Evolutionary conservation across 768 basidiomycete species (phyloP), one percentile per base, ranked within the genome.

Genomic region (Leccinum obscurum): DNA sequence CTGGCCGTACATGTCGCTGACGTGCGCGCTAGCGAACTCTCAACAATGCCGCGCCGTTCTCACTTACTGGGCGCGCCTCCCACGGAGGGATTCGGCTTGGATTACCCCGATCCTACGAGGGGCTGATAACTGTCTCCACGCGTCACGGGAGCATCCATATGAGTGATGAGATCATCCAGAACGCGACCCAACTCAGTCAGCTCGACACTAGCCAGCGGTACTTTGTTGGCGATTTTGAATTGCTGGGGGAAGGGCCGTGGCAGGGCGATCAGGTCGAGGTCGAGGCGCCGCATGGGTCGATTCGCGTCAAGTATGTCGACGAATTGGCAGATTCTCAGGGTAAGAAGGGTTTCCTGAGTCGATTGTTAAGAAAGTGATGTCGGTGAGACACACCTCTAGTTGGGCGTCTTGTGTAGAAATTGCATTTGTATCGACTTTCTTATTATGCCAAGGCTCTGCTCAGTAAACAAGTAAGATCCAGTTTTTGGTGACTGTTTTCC

Each of bases 171-270:
- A n/a, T 75, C 2, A 14, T 67, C 3, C 44, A 44, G 52, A 63
- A 64, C 5, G 57, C 54, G 17, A 72, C 65, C 0, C 68, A 64
- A 51, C 58, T 72, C 52, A 63, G 71, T 37, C 71, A 73, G 20
- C 6, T 67, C 1, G 64, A 52, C 3, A 8, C n/a, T 15, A 35
- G 49, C 6, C 64, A 58, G 35, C 59, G 65, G 39, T 72, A 62
- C 53, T 75, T 72, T 59, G 26, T 72, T 22, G 71, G 73, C 1
- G 60, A 73, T 52, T 65, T 73, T 14, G 3, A 24, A 3, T 11
- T 20, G 15, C n/a, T 75, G 6, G 60, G 61, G 4, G 64, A 62
- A 5, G 60, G 24, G 5, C 56, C 37, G 3, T 73, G 73, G 73
- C 39, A 44, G 3, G 73, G 71, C 0, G 64, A 68, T 24, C 57